Conservation (phyloP, 2,329 filamentous ascomycete genomes). For the Xylariaceae sp. region DNA sequence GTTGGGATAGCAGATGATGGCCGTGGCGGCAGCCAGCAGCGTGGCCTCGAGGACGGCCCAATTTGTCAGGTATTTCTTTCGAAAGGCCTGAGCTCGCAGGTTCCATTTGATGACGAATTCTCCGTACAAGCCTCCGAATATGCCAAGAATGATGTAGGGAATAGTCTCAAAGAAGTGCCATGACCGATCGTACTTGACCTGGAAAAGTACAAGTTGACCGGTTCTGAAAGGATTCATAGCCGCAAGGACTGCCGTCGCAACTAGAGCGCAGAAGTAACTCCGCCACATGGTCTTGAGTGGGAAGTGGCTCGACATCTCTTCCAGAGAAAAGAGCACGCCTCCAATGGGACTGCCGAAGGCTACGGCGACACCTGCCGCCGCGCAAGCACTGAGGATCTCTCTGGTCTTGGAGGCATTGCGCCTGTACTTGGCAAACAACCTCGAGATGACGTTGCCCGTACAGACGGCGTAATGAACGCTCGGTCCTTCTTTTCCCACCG, state of each 20-base stretch:
- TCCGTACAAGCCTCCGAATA: slow-evolving; percentile 91
- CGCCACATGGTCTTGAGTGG: slow-evolving; percentile 96
- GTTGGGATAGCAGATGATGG: slow-evolving; percentile 93
- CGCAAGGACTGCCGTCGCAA: slow-evolving; percentile 85
- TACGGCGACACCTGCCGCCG: slow-evolving; percentile 89
- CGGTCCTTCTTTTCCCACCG: slow-evolving; percentile 93
- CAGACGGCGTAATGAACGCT: slow-evolving; percentile 99
- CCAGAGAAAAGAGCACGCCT: slow-evolving; percentile 89
- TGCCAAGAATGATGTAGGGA: slow-evolving; percentile 85
- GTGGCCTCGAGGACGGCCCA: slow-evolving; percentile 85
- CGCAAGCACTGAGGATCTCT: slow-evolving; percentile 90
- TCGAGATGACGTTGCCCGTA: slow-evolving; percentile 91
- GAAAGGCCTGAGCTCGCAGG: slow-evolving; percentile 78
- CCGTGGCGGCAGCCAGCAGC: slow-evolving; percentile 72
- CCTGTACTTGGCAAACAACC: slow-evolving; percentile 86
- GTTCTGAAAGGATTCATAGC: slow-evolving; percentile 98
- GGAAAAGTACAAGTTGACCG: slow-evolving; percentile 98
- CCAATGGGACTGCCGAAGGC: slow-evolving; percentile 97
- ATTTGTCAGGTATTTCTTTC: slow-evolving; percentile 80
- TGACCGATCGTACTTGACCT: slow-evolving; percentile 86
- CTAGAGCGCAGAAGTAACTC: slow-evolving; percentile 94
- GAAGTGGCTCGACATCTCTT: slow-evolving; percentile 97
- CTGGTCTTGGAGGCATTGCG: slow-evolving; percentile 88
- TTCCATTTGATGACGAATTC: slow-evolving; percentile 99
- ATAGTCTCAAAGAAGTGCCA: slow-evolving; percentile 98